phyloP scores from a whole-genome alignment of 2,329 filamentous ascomycete species.

The Biscogniauxia sp. region DNA sequence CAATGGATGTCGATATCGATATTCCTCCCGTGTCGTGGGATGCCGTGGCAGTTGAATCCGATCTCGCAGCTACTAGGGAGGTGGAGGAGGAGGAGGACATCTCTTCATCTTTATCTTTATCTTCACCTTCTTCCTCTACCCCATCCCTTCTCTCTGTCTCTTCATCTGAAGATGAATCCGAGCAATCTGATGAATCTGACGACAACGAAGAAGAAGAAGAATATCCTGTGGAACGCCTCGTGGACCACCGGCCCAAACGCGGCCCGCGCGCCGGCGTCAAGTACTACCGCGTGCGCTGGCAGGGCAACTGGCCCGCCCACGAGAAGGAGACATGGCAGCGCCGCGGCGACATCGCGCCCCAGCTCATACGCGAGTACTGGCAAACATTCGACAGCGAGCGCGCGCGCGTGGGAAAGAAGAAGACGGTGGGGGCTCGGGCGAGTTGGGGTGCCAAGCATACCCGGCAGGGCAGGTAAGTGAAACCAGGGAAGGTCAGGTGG shows the following conservation, averaged over 20 bases:
- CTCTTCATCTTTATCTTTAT: too few relatives aligned
- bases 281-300: slow-evolving; percentile 11
- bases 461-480: too few relatives aligned
- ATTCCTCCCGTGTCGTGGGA: neutral
- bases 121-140: too few relatives aligned
- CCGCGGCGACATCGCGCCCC: neutral
- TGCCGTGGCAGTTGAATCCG: neutral
- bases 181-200: neutral
- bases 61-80: neutral
- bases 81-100: too few relatives aligned
- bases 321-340: slow-evolving; percentile 12
- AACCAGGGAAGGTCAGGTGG: too few relatives aligned
- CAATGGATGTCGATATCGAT: neutral
- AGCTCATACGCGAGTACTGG: slow-evolving; percentile 10
- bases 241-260: slow-evolving; percentile 6
- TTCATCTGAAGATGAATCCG: neutral
- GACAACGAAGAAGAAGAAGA: neutral
- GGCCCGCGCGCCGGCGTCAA: neutral
- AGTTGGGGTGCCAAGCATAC: too few relatives aligned
- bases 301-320: slow-evolving; percentile 5
- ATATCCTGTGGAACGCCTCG: slow-evolving; percentile 9
- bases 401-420: too few relatives aligned
- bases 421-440: too few relatives aligned
- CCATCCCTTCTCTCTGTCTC: too few relatives aligned
- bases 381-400: neutral